Evolutionary conservation across 2,329 filamentous ascomycete genomes (phyloP).

Genomic region (Fusarium multiceps): DNA sequence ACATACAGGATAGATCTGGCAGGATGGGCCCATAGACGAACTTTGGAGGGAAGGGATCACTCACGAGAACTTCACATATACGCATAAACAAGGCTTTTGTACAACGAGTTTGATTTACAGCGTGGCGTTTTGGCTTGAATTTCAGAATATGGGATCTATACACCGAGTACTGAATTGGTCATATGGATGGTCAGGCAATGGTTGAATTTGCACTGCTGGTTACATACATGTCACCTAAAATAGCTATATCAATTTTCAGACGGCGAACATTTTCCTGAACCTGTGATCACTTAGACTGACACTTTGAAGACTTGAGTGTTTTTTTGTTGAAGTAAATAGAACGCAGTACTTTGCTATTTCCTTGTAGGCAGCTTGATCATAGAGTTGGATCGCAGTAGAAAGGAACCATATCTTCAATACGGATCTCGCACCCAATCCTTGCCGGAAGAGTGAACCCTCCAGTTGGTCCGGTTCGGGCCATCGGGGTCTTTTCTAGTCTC

Average conservation of each 20-base stretch:
- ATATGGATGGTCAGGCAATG: background rate
- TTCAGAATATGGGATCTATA: background rate
- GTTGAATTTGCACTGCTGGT: background rate
- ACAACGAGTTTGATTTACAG: background rate
- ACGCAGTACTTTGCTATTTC: background rate
- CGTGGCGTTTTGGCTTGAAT: background rate
- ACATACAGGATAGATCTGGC: conserved; percentile 37
- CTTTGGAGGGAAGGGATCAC: background rate
- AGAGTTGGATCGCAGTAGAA: background rate
- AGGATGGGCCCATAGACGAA: conserved; percentile 27
- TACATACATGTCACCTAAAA: background rate
- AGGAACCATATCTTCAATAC: background rate
- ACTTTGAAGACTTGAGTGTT: background rate
- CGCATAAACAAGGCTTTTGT: background rate
- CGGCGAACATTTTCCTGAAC: background rate
- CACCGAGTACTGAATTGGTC: background rate
- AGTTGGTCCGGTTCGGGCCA: background rate
- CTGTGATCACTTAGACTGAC: background rate
- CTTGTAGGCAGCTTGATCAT: background rate
- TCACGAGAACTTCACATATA: background rate
- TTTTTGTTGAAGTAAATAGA: background rate
- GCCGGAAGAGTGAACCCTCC: background rate
- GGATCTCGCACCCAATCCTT: background rate
- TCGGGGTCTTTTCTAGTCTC: conserved; percentile 26
- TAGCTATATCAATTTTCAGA: background rate